These are phyloP conservation scores for Stereum hirsutum DNA, from an alignment of 1,284 basidiomycete species.

Conservation along the genomic window DNA sequence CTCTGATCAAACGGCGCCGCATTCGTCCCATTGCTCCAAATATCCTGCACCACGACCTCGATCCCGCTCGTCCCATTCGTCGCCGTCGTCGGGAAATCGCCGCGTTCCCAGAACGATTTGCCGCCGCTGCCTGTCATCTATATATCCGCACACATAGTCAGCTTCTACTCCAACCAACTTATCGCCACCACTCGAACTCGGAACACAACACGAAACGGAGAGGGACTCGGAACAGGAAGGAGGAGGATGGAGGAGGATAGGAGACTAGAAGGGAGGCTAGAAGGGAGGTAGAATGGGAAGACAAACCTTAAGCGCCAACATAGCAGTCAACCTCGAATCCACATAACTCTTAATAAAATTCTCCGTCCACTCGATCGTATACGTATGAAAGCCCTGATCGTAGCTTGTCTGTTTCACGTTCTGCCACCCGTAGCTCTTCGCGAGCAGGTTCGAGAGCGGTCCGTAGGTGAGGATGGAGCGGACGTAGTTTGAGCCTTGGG, in stretches of 20 bases:
- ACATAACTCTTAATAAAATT: constrained; percentile 54
- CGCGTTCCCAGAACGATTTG: constrained; percentile 29
- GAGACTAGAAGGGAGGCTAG: too few relatives aligned
- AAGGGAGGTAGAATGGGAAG: too few relatives aligned
- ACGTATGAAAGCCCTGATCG: constrained; percentile 62
- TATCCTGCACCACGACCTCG: constrained; percentile 38
- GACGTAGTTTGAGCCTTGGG: constrained; percentile 64
- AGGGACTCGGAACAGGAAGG: too few relatives aligned
- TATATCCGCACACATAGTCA: too few relatives aligned
- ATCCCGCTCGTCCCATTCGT: constrained; percentile 39
- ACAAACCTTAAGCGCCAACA: constrained; percentile 37
- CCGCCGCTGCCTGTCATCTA: constrained; percentile 24
- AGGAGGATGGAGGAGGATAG: too few relatives aligned
- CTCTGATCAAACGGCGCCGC: constrained; percentile 75
- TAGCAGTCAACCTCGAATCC: constrained; percentile 37
- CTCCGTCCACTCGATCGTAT: constrained; percentile 74
- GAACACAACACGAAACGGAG: too few relatives aligned
- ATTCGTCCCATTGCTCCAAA: constrained; percentile 29
- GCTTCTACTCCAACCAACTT: too few relatives aligned
- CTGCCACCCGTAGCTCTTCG: constrained; percentile 62
- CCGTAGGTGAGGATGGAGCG: constrained; percentile 76
- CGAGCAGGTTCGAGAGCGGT: constrained; percentile 43
- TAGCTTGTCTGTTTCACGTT: constrained; percentile 54
- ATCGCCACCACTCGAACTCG: too few relatives aligned
- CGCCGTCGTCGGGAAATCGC: constrained; percentile 23